Base-by-base conservation (phyloP, 345 rosid genomes). In the Pelargonium nanum region DNA sequence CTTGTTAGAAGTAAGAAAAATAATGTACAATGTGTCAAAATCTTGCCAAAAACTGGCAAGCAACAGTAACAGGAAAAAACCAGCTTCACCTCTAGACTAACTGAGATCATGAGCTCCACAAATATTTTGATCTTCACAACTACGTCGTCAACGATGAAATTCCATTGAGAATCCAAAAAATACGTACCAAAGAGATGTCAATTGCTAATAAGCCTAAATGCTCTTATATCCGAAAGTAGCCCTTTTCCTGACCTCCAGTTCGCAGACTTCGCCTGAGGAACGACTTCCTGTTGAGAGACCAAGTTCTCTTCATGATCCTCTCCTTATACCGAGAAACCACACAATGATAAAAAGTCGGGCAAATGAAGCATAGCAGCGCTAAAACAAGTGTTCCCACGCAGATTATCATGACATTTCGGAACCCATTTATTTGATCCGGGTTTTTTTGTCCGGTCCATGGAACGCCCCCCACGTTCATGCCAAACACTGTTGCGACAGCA, bases 391-490 rank as follows among this genome's bases (percentile, higher is more conserved):
- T 82, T 53, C 57, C 90, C 8, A 79, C 53, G 26, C 96, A 94
- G 0, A 94, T 68, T 65, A 90, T 26, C 87, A 94, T 81, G 5
- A 94, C 99, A 26, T 94, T 94, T 59, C 83, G 82, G 68, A 94
- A 94, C 56, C 99, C 97, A 0, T 86, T 83, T 62, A 80, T 65
- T 8, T 84, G 26, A 34, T 60, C 74, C 0, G 95, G 96, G 30
- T 83, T 65, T 22, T 62, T 75, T 64, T 90, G 99, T 58, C 75
- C 83, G 0, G 99, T 94, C 99, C 99, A 94, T 22, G 97, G 99
- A 75, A 94, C 97, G 64, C 99, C 99, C 53, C 99, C 99, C 63
- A 94, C 99, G 9, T 94, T 94, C 99, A 94, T 92, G 64, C 97
- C 99, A 51, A 94, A 90, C 34, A 90, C 97, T 94, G 83, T 61